Conservation (phyloP, 1,139 yeast genomes). For the Blastobotrys ciferrii region DNA sequence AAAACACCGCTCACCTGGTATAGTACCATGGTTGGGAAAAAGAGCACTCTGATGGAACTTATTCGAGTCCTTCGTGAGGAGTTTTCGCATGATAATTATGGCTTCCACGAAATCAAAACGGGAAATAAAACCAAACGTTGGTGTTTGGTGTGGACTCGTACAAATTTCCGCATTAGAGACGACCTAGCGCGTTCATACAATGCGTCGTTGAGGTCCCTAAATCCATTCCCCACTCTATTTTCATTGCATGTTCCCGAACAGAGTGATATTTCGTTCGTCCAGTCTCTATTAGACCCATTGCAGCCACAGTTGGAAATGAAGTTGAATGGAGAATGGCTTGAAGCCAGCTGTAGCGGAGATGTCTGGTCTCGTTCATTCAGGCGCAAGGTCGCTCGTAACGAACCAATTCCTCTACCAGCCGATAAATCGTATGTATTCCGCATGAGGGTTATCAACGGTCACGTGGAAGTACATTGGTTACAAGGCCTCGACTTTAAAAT, state of each 20-base stretch:
- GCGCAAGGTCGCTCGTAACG: constrained; percentile 22
- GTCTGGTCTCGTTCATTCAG: constrained; percentile 40
- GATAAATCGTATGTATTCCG: constrained; percentile 4
- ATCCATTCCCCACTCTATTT: constrained; percentile 16
- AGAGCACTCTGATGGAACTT: constrained; percentile 31
- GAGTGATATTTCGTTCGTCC: neutral
- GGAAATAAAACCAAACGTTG: constrained; percentile 41
- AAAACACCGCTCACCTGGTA: constrained; percentile 35
- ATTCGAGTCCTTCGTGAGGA: constrained; percentile 26
- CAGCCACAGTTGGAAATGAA: neutral
- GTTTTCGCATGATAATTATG: constrained; percentile 30
- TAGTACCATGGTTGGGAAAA: constrained; percentile 42
- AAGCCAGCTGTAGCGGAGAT: constrained; percentile 23
- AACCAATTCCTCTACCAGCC: constrained; percentile 9
- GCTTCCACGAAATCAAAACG: constrained; percentile 33
- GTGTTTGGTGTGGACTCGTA: constrained; percentile 44
- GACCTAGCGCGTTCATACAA: constrained; percentile 12
- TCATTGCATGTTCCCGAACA: neutral
- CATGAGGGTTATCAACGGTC: neutral
- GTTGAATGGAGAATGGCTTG: neutral
- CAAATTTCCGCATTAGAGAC: constrained; percentile 18
- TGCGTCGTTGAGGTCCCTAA: constrained; percentile 13
- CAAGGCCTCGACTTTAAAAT: constrained; percentile 21
- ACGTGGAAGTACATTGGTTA: constrained; percentile 20
- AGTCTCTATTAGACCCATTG: neutral